Evolutionary conservation across 805 yeast genomes (phyloP).

Genomic region (Wickerhamomyces bovis): DNA sequence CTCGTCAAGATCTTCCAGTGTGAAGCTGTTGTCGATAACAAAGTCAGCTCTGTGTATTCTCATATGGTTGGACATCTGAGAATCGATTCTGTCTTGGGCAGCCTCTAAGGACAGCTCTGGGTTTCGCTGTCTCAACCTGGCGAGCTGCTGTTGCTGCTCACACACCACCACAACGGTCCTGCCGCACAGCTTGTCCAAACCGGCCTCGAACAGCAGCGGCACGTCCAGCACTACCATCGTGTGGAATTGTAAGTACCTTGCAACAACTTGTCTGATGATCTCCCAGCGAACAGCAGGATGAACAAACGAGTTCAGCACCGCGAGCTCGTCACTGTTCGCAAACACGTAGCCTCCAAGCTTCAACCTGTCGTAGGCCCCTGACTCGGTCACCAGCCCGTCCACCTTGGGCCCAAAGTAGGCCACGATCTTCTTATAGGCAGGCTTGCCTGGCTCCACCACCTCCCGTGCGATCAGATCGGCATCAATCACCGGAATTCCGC

Average conservation of each 20-base stretch:
- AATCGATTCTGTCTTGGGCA: conserved; percentile 61
- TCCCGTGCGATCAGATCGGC: conserved; percentile 88
- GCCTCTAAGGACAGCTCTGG: conserved; percentile 59
- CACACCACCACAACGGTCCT: conserved; percentile 63
- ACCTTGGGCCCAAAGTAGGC: conserved; percentile 49
- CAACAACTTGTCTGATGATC: conserved; percentile 50
- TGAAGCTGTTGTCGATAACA: conserved; percentile 57
- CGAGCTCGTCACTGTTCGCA: conserved; percentile 53
- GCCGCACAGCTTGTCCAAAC: conserved; percentile 68
- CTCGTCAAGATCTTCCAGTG: conserved; percentile 36
- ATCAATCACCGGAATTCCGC: conserved; percentile 62
- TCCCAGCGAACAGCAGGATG: conserved; percentile 78
- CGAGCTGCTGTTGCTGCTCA: conserved; percentile 47
- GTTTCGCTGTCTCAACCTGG: conserved; percentile 62
- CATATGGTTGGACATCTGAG: conserved; percentile 66
- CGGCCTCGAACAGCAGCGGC: conserved; percentile 82
- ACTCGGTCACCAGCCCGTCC: conserved; percentile 37
- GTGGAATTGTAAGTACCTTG: conserved; percentile 52
- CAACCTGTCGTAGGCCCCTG: conserved; percentile 51
- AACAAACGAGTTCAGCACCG: conserved; percentile 62
- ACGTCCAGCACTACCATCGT: conserved; percentile 75
- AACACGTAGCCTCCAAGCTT: conserved; percentile 78
- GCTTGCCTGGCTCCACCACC: conserved; percentile 74
- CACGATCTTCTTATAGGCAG: conserved; percentile 64
- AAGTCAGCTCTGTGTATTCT: conserved; percentile 57